phyloP scores from a whole-genome alignment of 2,329 filamentous ascomycete species.

The Aspergillus ochraceoroseus region DNA sequence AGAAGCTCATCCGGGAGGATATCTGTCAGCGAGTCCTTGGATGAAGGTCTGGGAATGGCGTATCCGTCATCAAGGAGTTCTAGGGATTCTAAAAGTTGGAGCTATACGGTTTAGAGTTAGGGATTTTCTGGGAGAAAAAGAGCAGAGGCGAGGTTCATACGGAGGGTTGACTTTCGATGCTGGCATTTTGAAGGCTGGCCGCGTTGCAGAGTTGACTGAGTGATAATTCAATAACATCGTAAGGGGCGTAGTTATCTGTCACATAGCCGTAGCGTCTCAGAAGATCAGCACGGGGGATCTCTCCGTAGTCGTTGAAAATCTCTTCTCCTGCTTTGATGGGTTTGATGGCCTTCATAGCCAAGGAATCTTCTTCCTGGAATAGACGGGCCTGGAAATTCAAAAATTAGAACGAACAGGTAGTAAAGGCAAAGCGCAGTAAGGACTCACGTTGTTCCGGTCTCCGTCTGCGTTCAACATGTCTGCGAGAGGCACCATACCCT shows the following conservation, averaged over 20 bases:
- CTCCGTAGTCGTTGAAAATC: slow-evolving; percentile 84
- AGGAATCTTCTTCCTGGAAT: slow-evolving; percentile 54
- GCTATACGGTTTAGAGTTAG: slow-evolving; percentile 22
- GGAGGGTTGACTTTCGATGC: slow-evolving; percentile 32
- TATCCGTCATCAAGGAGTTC: slow-evolving; percentile 69
- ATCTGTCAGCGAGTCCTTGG: slow-evolving; percentile 29
- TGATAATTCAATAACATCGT: slow-evolving; percentile 77
- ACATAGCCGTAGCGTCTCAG: slow-evolving; percentile 82
- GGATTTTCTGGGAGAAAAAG: too few relatives aligned
- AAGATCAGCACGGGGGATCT: slow-evolving; percentile 75
- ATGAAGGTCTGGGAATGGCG: slow-evolving; percentile 48
- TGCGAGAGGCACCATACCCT: slow-evolving; percentile 87
- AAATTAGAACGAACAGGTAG: slow-evolving; percentile 6
- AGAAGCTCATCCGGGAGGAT: slow-evolving; percentile 40
- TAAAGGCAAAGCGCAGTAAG: background rate
- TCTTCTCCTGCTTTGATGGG: slow-evolving; percentile 67
- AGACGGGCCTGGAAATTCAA: slow-evolving; percentile 48
- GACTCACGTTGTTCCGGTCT: slow-evolving; percentile 67
- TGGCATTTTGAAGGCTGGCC: slow-evolving; percentile 30
- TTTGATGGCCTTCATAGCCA: slow-evolving; percentile 68
- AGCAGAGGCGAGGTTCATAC: too few relatives aligned
- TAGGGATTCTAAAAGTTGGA: slow-evolving; percentile 57
- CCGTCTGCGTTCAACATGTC: slow-evolving; percentile 87
- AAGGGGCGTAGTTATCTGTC: slow-evolving; percentile 68
- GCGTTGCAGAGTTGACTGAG: slow-evolving; percentile 53